phyloP scores from a whole-genome alignment of 768 basidiomycete species.

The Suillus occidentalis region DNA sequence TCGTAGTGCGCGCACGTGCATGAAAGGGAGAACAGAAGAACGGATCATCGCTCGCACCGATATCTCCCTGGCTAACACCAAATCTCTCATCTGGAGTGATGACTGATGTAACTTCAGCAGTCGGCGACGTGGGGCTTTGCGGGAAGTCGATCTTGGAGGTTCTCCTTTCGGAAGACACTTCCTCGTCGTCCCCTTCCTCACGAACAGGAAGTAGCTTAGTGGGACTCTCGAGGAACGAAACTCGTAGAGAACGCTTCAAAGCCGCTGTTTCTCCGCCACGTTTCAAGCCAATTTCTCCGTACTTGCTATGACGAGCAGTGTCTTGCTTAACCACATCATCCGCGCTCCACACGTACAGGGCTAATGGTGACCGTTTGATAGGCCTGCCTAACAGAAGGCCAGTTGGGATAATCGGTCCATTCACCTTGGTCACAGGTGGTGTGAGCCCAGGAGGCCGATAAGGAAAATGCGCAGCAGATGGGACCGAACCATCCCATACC shows the following conservation, averaged over 20 bases:
- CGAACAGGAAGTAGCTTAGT: conserved; percentile 30
- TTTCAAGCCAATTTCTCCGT: conserved; percentile 18
- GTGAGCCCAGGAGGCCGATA: conserved; percentile 23
- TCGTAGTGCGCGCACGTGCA: conserved; percentile 29
- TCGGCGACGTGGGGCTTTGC: conserved; percentile 8
- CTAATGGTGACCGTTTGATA: conserved; percentile 50
- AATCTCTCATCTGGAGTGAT: conserved; percentile 3
- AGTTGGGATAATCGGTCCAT: conserved; percentile 27
- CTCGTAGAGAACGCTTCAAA: conserved; percentile 18
- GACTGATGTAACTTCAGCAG: not conserved
- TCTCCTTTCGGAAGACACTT: conserved; percentile 27
- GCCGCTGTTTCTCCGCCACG: conserved; percentile 15
- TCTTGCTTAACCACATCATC: conserved; percentile 35
- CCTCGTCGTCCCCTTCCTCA: conserved; percentile 32
- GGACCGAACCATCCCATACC: conserved; percentile 20
- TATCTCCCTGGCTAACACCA: not conserved
- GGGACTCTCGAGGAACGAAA: conserved; percentile 14
- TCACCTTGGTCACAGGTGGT: conserved; percentile 7
- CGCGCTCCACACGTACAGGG: conserved; percentile 36
- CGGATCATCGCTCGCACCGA: conserved; percentile 17
- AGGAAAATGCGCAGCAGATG: not conserved
- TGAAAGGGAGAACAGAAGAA: conserved; percentile 23
- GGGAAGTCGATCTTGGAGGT: conserved; percentile 24
- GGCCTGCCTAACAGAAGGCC: conserved; percentile 53
- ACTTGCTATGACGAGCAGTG: conserved; percentile 8